Base-by-base conservation (phyloP, 345 rosid genomes). In the Raphanus raphanistrum region DNA sequence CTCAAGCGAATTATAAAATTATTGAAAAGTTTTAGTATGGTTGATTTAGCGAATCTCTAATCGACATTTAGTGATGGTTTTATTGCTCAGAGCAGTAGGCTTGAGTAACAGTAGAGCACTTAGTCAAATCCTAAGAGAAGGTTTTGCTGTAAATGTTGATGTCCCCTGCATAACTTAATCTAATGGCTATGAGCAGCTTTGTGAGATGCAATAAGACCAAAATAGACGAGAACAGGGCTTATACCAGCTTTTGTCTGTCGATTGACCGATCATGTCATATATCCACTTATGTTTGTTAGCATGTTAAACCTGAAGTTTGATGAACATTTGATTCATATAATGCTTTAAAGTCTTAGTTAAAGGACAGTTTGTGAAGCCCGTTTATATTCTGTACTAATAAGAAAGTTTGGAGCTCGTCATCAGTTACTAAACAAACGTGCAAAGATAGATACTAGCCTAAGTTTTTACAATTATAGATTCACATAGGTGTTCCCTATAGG, bases 71-170 rank as follows among this genome's bases (percentile, higher is more conserved):
- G 26, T 73, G 50, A 17, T 21, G 36, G 61, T 45, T 21, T 32
- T 32, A 7, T 62, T 45, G 69, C 36, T 31, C 9, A 48, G 31
- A 43, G 68, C 45, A 61, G n/a, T 63, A 72, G 76, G 68, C 54
- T 41, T 59, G 66, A 25, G 21, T 59, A 36, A 33, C 9, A 10
- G 7, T 43, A 60, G 38, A 25, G 12, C 7, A 33, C 8, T 33
- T 33, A 6, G 38, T 33, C 6, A 11, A 13, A 5, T 61, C 2
- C 4, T 12, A 12, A 61, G 65, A 29, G 36, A 13, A 66, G 2
- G 29, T 16, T 17, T 54, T 54, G 72, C 4, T 69, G 50, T 33
- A 69, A 52, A 54, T 6, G 63, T 17, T 52, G 58, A 54, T 16
- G 26, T 54, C 35, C 6, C 32, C 4, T 29, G 32, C 32, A 29